Evolutionary conservation across 1,284 basidiomycete genomes (phyloP), one percentile per base, ranked within the genome.

Genomic region (Porodaedalea pini): DNA sequence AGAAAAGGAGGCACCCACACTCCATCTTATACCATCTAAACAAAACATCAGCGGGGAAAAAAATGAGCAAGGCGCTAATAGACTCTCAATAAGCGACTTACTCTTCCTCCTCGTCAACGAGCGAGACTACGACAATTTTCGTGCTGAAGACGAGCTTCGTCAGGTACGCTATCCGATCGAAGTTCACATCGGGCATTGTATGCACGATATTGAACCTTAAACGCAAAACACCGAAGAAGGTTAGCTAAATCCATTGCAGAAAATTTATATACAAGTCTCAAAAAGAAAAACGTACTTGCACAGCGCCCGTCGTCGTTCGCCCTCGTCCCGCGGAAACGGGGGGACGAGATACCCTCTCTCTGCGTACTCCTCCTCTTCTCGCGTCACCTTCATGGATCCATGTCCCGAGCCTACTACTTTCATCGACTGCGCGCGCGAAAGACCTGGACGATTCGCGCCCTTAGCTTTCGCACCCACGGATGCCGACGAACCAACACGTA

Each of bases 91-190:
- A 47, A 19, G 23, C 41, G 21, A 69, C 80, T 73, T 69, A 90
- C 83, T 93, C 88, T 59, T 89, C 85, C 52, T 86, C 85, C 31
- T 83, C 83, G 68, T 95, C 94, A 11, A 95, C 79, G 40, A 97
- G 74, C 3, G 88, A 84, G 40, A 98, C 89, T 17, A 86, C 70
- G 3, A 95, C 94, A 23, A 90, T 84, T 67, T 91, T 92, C 1
- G 92, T 91, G 67, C 84, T 90, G 73, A 98, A 97, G 11, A 98
- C 94, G 29, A 98, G 77, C 74, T 95, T 96, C 54, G 90, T 90
- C 49, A 98, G 79, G 77, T 82, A 92, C 63, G 81, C 87, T 62
- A 98, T 95, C 19, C 94, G 83, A 70, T 97, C 94, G 69, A 98
- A 97, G 69, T 96, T 96, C 63, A 83, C 75, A 68, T 98, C 93